Conservation (phyloP, 208 protist species). For the Trypanosoma caninum region DNA sequence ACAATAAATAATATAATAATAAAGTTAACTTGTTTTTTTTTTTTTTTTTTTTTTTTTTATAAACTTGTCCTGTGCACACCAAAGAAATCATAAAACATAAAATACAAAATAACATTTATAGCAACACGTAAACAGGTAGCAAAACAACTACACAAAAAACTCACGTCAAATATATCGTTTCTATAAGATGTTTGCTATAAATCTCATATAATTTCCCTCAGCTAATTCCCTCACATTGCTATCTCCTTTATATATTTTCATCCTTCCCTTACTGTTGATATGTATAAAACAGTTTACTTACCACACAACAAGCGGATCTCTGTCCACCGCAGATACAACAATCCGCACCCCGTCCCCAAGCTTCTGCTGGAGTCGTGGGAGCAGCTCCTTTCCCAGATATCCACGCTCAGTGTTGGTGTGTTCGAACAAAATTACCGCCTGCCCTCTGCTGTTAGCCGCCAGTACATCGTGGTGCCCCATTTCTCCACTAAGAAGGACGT, state of each 20-base stretch:
- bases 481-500: constrained; percentile 86
- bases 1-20: too few relatives aligned
- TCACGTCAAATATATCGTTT: too few relatives aligned
- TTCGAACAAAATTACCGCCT: constrained; percentile 87
- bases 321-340: constrained; percentile 54
- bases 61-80: not conserved
- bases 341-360: constrained; percentile 53
- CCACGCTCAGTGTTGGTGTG: constrained; percentile 93
- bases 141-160: too few relatives aligned
- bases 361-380: constrained; percentile 32
- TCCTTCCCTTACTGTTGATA: too few relatives aligned
- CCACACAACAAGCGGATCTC: constrained; percentile 75
- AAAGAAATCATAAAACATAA: too few relatives aligned
- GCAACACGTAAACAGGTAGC: too few relatives aligned
- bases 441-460: constrained; percentile 63
- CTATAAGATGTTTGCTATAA: too few relatives aligned
- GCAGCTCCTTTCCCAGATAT: constrained; percentile 58
- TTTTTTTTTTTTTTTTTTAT: not conserved
- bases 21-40: too few relatives aligned
- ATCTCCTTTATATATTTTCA: too few relatives aligned
- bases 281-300: constrained; percentile 12
- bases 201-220: too few relatives aligned
- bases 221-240: too few relatives aligned
- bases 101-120: too few relatives aligned
- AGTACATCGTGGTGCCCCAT: constrained; percentile 94